phyloP scores from a whole-genome alignment of 495 filamentous ascomycete species.

The Tuber indicum region DNA sequence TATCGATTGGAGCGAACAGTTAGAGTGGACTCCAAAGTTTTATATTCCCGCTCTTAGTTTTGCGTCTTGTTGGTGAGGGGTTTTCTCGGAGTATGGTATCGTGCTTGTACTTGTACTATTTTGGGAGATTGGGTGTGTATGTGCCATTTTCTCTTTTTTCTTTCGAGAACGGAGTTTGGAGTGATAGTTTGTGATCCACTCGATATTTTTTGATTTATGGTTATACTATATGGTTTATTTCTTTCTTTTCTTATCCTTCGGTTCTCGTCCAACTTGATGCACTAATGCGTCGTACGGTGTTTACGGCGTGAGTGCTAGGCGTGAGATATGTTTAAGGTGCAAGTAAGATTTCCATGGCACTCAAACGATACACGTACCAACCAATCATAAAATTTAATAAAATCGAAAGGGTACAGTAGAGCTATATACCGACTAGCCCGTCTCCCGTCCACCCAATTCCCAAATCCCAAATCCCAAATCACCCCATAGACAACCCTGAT shows the following conservation, averaged over 20 bases:
- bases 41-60: no score
- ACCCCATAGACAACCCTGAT: no score
- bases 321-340: not conserved
- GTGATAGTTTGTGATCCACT: not conserved
- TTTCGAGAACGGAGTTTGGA: not conserved
- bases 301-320: no score
- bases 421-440: not conserved
- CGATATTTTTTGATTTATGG: not conserved
- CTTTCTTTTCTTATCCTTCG: not conserved
- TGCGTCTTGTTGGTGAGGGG: no score
- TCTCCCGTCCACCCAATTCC: not conserved
- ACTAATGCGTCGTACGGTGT: not conserved
- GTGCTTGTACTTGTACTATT: no score
- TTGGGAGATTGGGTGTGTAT: no score
- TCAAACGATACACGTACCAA: not conserved
- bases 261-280: not conserved
- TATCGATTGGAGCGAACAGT: no score
- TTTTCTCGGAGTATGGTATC: no score
- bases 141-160: no score
- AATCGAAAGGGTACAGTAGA: not conserved
- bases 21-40: no score
- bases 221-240: not conserved
- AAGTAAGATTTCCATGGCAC: not conserved
- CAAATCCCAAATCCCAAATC: not conserved
- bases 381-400: not conserved